A percentile compares a stretch with the other conserved stretches of the same genome.
Evolutionary conservation across 1,284 basidiomycete genomes (phyloP).

Genomic region (Pholiota adiposa): DNA sequence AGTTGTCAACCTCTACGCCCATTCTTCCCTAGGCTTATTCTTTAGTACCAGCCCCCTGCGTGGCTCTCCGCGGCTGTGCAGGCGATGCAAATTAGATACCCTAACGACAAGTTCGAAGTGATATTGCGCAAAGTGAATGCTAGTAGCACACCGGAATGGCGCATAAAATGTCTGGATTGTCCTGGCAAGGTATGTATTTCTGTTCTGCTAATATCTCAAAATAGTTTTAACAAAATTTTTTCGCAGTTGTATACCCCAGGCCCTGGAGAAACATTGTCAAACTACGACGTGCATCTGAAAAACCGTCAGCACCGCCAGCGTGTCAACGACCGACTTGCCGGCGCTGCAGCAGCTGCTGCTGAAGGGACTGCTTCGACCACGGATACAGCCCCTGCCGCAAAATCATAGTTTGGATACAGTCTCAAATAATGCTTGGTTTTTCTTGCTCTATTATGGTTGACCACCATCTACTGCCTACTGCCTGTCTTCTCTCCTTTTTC

Average conservation of each 20-base stretch:
- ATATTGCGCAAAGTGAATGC: slow-evolving; percentile 64
- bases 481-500: slow-evolving; percentile 4
- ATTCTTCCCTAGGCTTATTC: neutral
- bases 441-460: neutral
- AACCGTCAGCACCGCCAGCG: slow-evolving; percentile 53
- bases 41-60: neutral
- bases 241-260: slow-evolving; percentile 89
- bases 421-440: neutral
- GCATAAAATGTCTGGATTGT: slow-evolving; percentile 93
- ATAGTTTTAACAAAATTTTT: too few relatives aligned
- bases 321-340: slow-evolving; percentile 45
- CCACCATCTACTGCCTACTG: neutral
- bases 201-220: neutral
- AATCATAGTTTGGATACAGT: slow-evolving; percentile 1
- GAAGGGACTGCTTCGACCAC: slow-evolving; percentile 4
- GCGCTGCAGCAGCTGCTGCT: slow-evolving; percentile 2
- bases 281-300: slow-evolving; percentile 91
- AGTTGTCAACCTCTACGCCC: neutral
- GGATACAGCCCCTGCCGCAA: neutral
- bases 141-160: slow-evolving; percentile 72
- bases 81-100: slow-evolving; percentile 74
- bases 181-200: slow-evolving; percentile 76
- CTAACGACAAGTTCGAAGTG: slow-evolving; percentile 83
- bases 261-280: slow-evolving; percentile 85
- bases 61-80: slow-evolving; percentile 50